Evolutionary conservation across 495 filamentous ascomycete species (phyloP), one percentile per base, ranked within the genome.

Genomic region (Bathelium albidoporum): DNA sequence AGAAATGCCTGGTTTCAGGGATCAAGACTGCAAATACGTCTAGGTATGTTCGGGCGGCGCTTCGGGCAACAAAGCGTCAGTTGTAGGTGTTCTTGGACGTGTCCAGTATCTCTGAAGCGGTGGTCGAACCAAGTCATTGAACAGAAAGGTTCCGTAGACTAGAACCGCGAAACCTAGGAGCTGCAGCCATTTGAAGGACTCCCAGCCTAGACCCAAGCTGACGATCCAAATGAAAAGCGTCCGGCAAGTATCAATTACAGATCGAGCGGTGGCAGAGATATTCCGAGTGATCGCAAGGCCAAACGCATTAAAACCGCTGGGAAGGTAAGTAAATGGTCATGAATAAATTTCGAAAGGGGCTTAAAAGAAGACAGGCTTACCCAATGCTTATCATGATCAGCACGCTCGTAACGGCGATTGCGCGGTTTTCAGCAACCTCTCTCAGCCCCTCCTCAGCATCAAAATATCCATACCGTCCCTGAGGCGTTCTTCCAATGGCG

Each of bases 211-310:
- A 7, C 88, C 91, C 11, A 98, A 82, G 2, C 89, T 95, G 20
- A 96, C 89, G 31, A 98, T 81, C 94, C 94, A 98, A 77, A 98
- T 97, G 80, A 97, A 97, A 2, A 98, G 82, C 0, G 94, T 98
- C 1, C 94, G 87, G 79, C 91, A 97, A 1, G 95, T 98, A 73
- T 98, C 94, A 68, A 98, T 97, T 14, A 91, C 96, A 62, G 89
- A 95, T 59, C 94, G 86, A 0, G 92, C 88, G 0, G 94, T 98
- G 24, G 94, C 94, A 49, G 86, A 90, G 59, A 98, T 91, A 66
- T 76, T 84, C 41, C 89, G 85, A 1, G 94, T 98, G 9, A 98
- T 92, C 4, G 86, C 89, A 18, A 98, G 85, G 32, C 94, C 94
- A 75, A 98, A 98, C 80, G 92, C 97, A 78, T 98, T 98, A 84